Percentiles rank a stretch among this genome's conserved stretches.
phyloP scores from a whole-genome alignment of 306 rosid genomes.

The Cucurbita moschata region DNA sequence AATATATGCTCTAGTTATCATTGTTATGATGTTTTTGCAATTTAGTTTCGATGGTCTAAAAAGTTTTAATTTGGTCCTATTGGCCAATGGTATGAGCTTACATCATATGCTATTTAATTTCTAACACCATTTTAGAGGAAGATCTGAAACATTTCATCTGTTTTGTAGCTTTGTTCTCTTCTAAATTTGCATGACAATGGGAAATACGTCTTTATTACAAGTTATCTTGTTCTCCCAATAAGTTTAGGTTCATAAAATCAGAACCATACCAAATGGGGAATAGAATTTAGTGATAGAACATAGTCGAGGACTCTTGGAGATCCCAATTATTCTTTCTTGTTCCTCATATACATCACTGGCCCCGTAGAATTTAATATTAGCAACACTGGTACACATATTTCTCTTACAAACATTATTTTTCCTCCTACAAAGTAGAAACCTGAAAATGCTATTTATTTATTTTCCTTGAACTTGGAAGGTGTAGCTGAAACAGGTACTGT shows the following conservation, averaged over 20 bases:
- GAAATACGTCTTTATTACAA: no score
- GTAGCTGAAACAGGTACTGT: slow-evolving; percentile 8
- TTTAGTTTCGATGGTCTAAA: not conserved
- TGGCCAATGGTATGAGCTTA: not conserved
- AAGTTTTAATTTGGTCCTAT: not conserved
- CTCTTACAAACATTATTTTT: slow-evolving; percentile 18
- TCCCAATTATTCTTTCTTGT: not conserved
- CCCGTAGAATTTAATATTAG: slow-evolving; percentile 7
- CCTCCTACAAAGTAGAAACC: slow-evolving; percentile 6
- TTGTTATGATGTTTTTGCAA: not conserved
- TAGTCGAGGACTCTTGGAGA: not conserved
- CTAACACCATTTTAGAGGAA: not conserved
- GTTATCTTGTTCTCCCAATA: not conserved
- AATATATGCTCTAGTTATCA: not conserved
- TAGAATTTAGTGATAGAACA: not conserved
- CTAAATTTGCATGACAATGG: not conserved
- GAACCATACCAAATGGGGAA: not conserved
- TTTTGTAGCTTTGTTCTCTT: not conserved
- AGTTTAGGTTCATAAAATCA: not conserved
- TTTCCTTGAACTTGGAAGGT: not conserved
- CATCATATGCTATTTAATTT: not conserved
- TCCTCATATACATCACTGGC: not conserved
- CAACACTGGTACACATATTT: not conserved
- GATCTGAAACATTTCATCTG: not conserved
- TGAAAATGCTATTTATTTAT: not conserved